Conservation (phyloP, 768 basidiomycete species). For the Hygrophorus pudorinus region DNA sequence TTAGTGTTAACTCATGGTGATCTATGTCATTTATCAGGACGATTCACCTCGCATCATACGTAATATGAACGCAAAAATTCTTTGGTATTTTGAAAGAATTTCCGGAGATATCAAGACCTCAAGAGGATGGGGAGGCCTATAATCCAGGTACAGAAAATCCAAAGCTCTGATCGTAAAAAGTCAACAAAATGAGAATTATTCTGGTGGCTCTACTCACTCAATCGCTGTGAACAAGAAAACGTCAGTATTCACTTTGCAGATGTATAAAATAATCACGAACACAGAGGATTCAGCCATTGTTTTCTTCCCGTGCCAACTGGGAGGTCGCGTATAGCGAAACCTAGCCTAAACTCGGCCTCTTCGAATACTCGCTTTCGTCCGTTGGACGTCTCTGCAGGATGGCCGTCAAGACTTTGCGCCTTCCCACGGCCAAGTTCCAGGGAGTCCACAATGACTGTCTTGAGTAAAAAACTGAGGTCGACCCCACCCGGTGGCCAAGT, state of each 20-base stretch:
- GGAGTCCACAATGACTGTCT: conserved; percentile 81
- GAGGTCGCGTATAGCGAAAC: conserved; percentile 76
- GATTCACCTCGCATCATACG: conserved; percentile 63
- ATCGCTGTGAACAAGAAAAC: conserved; percentile 24
- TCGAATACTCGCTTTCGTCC: conserved; percentile 25
- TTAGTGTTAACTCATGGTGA: conserved; percentile 5
- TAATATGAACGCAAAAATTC: conserved; percentile 72
- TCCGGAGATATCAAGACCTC: conserved; percentile 61
- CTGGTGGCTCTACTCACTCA: conserved; percentile 27
- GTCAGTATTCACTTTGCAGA: conserved; percentile 1
- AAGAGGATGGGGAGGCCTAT: conserved; percentile 77
- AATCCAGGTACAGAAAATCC: conserved; percentile 86
- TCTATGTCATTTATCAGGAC: neutral
- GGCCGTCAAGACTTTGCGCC: neutral
- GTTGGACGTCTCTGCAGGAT: neutral
- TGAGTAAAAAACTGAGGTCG: conserved; percentile 73
- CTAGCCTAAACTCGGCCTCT: conserved; percentile 70
- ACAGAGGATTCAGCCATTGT: conserved; percentile 74
- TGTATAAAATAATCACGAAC: conserved; percentile 35
- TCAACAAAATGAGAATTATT: neutral
- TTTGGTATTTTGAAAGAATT: conserved; percentile 77
- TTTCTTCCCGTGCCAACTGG: conserved; percentile 53
- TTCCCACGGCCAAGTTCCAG: conserved; percentile 27
- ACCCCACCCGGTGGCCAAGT: conserved; percentile 84
- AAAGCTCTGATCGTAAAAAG: conserved; percentile 44